Percentiles rank a stretch among this genome's conserved stretches.
Evolutionary conservation across 2,329 filamentous ascomycete genomes (phyloP).

Genomic region (Epicoccum sorghinum): DNA sequence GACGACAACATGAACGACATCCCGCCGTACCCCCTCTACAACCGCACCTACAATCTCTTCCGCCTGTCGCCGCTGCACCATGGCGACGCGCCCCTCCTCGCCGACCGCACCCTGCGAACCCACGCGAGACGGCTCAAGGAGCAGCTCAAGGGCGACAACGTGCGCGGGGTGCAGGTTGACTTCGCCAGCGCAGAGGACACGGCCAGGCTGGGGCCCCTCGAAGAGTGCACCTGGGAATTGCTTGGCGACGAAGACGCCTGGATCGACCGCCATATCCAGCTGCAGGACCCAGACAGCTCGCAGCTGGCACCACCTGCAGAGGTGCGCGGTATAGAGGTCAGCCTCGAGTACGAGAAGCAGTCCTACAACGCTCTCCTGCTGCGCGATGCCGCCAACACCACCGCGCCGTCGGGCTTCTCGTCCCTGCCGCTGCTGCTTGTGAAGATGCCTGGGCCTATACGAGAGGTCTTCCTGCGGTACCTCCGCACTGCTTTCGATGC

Average conservation of each 20-base stretch:
- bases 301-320: conserved; percentile 27
- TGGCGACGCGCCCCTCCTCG: conserved; percentile 45
- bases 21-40: conserved; percentile 54
- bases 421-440: conserved; percentile 58
- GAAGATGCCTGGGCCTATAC: conserved; percentile 57
- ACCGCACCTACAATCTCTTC: conserved; percentile 61
- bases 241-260: conserved; percentile 51
- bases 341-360: conserved; percentile 57
- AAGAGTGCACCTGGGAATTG: conserved; percentile 54
- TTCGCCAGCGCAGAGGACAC: conserved; percentile 46
- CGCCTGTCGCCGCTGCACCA: conserved; percentile 62
- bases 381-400: conserved; percentile 38
- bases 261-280: conserved; percentile 46
- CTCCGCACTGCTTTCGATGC: conserved; percentile 58
- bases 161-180: conserved; percentile 55
- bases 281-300: conserved; percentile 41
- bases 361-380: conserved; percentile 59
- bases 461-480: conserved; percentile 57
- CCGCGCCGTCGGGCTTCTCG: conserved; percentile 50
- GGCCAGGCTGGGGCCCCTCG: conserved; percentile 55
- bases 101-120: conserved; percentile 47
- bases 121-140: conserved; percentile 58
- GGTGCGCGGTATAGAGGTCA: conserved; percentile 55
- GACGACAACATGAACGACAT: conserved; percentile 39
- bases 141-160: conserved; percentile 56